Conservation (phyloP, 2,329 filamentous ascomycete genomes). For the Apiospora malaysiana region DNA sequence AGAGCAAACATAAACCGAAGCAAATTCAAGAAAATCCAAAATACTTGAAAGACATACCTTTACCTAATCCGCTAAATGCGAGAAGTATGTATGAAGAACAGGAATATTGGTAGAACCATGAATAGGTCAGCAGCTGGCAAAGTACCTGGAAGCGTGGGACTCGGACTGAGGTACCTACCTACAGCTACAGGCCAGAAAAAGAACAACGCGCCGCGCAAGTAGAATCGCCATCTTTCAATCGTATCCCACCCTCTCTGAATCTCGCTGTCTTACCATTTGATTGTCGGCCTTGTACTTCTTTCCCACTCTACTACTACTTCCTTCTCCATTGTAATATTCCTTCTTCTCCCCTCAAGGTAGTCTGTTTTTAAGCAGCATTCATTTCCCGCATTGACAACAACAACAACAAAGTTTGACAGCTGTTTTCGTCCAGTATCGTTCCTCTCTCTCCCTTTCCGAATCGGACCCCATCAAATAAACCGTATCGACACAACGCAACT, state of each 20-base stretch:
- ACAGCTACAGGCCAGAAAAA: neutral
- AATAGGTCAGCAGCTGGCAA: neutral
- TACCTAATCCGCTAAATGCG: neutral
- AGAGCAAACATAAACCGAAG: neutral
- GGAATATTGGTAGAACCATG: neutral
- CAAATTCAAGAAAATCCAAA: neutral
- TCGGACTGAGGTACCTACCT: neutral
- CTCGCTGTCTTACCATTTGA: conserved; percentile 1
- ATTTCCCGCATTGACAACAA: conserved; percentile 4
- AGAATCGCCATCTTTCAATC: conserved; percentile 9
- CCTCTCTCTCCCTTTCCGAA: conserved; percentile 4
- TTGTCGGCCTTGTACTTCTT: conserved; percentile 4
- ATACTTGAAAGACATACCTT: neutral
- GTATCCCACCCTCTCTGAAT: conserved; percentile 1
- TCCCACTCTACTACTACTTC: neutral
- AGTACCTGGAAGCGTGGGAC: neutral
- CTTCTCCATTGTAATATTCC: conserved; percentile 6
- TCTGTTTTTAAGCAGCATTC: neutral
- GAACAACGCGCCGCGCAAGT: conserved; percentile 12
- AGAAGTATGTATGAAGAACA: neutral
- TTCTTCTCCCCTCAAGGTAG: neutral
- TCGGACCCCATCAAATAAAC: neutral
- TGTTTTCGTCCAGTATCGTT: neutral
- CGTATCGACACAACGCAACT: neutral
- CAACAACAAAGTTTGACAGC: neutral